Evolutionary conservation across 441 rosid species (phyloP), one percentile per base, ranked within the genome.

Genomic region (Isatis lusitanica): DNA sequence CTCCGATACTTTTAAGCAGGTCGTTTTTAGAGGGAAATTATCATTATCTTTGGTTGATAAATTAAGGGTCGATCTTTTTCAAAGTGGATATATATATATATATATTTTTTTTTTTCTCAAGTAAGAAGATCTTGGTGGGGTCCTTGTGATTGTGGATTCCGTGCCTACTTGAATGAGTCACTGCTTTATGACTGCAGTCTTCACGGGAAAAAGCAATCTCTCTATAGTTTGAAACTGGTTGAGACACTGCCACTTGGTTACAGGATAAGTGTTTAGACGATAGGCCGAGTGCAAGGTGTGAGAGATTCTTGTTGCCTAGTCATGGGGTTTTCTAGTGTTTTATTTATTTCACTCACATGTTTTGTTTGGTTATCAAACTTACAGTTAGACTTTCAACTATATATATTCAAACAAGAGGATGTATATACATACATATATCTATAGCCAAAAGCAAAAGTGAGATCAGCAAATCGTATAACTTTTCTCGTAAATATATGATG

Each of bases 151-250:
- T 62, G 70, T 75, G 74, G 71, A 63, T 68, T 53, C 74, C 70
- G 74, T 75, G 66, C 56, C 66, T 55, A 75, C 70, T 62, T 75
- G 66, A 69, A 75, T 69, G 65, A 44, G 65, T 63, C 79, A 69
- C 66, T 69, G 66, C 66, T 62, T 62, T 62, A 62, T 40, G 51
- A 42, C 66, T 62, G 75, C 71, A 76, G 66, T 76, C 71, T 70
- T 70, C 79, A 76, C 79, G 79, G 60, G 75, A 56, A 35, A 62
- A 70, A 46, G 30, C 75, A 75, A 36, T 69, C 31, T 44, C 35
- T 3, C 43, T 46, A 10, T 65, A 61, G 63, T 68, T 75, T 74
- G 57, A 42, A 68, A 15, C 6, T 74, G 68, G 61, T 74, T 63
- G 53, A 36, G 26, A 56, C 16, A 36, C 24, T 53, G 66, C 63